phyloP scores from a whole-genome alignment of 306 rosid genomes.

The Dalbergia oliveri region DNA sequence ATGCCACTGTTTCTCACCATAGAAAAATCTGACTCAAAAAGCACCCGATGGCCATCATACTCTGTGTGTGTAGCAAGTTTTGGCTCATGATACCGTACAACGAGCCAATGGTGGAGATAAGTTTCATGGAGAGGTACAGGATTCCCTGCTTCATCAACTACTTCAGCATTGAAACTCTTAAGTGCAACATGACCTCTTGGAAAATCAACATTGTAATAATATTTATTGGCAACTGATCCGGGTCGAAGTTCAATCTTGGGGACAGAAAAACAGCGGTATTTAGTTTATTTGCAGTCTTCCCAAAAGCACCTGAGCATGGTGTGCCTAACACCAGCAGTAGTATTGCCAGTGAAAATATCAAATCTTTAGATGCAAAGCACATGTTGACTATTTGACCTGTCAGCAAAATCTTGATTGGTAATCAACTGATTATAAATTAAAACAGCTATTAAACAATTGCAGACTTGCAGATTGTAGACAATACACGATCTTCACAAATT shows the following conservation, averaged over 20 bases:
- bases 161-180: constrained; percentile 73
- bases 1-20: constrained; percentile 59
- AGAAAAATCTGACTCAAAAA: constrained; percentile 5
- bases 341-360: constrained; percentile 40
- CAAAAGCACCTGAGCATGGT: constrained; percentile 43
- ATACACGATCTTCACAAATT: background rate
- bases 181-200: constrained; percentile 80
- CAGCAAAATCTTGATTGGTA: constrained; percentile 32
- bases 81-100: constrained; percentile 35
- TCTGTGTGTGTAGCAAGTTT: constrained; percentile 21
- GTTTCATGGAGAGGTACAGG: constrained; percentile 75
- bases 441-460: background rate
- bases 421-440: background rate
- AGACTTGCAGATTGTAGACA: constrained; percentile 6
- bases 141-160: constrained; percentile 68
- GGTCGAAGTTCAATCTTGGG: constrained; percentile 64
- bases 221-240: constrained; percentile 67
- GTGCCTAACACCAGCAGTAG: constrained; percentile 43
- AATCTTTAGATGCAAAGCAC: constrained; percentile 37
- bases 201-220: constrained; percentile 55
- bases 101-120: constrained; percentile 80
- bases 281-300: constrained; percentile 43
- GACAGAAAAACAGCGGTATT: constrained; percentile 60
- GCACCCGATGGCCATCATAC: constrained; percentile 19
- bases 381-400: constrained; percentile 54